phyloP scores from a whole-genome alignment of 2,329 filamentous ascomycete species.

The Kalmusia sp. region DNA sequence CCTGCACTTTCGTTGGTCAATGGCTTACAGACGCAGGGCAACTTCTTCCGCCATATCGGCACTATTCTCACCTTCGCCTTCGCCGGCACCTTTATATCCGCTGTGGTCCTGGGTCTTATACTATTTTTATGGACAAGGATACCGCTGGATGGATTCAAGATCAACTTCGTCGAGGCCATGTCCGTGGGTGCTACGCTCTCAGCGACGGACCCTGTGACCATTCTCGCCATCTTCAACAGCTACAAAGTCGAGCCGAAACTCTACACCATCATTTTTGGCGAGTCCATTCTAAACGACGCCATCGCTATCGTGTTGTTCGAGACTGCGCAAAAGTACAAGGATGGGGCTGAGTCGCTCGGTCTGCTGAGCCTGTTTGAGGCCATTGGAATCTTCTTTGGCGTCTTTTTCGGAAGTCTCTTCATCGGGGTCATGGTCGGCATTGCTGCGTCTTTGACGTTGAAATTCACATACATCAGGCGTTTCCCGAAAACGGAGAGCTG shows the following conservation, averaged over 20 bases:
- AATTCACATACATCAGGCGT: slow-evolving; percentile 91
- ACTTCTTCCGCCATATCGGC: slow-evolving; percentile 98
- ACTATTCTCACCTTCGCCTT: slow-evolving; percentile 98
- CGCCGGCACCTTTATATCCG: slow-evolving; percentile 94
- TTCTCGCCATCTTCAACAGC: slow-evolving; percentile 97
- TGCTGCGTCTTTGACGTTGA: slow-evolving; percentile 83
- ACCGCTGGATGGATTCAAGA: slow-evolving; percentile 81
- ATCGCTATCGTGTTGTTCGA: slow-evolving; percentile 99
- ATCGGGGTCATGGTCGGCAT: slow-evolving; percentile 91
- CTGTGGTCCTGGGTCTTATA: slow-evolving; percentile 88
- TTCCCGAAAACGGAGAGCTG: slow-evolving; percentile 98
- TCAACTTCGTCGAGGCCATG: slow-evolving; percentile 94
- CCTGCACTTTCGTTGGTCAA: slow-evolving; percentile 8
- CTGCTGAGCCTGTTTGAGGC: slow-evolving; percentile 87
- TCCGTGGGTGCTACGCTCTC: slow-evolving; percentile 95
- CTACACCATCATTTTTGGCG: slow-evolving; percentile 98
- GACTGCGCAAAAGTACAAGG: slow-evolving; percentile 91
- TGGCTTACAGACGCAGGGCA: slow-evolving; percentile 61
- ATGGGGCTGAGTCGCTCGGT: slow-evolving; percentile 72
- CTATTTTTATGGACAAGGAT: slow-evolving; percentile 89
- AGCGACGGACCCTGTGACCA: slow-evolving; percentile 96
- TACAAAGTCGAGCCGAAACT: slow-evolving; percentile 99
- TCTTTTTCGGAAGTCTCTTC: slow-evolving; percentile 92
- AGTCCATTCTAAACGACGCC: slow-evolving; percentile 97
- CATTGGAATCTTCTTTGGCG: slow-evolving; percentile 90